Evolutionary conservation across 257 asterid genomes (phyloP).

Genomic region (Verbascum thapsus): DNA sequence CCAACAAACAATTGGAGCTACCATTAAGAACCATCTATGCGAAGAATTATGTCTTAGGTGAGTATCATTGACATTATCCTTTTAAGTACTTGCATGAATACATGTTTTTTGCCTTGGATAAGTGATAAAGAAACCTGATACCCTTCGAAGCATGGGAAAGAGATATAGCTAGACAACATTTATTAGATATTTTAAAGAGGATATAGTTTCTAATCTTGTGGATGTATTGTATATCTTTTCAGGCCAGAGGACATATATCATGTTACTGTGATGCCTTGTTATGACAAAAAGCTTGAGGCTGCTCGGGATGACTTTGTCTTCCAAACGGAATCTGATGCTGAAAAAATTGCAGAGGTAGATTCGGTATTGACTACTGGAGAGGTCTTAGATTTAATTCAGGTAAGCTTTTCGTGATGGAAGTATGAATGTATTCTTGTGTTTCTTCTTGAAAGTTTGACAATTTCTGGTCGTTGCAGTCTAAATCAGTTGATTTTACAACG

Average conservation of each 20-base stretch:
- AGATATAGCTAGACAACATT: constrained; percentile 15
- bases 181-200: constrained; percentile 12
- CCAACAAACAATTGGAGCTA: constrained; percentile 90
- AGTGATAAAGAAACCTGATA: neutral
- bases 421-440: neutral
- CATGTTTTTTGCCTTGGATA: constrained; percentile 17
- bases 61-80: constrained; percentile 21
- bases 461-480: constrained; percentile 58
- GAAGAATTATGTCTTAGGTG: constrained; percentile 67
- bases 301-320: constrained; percentile 87
- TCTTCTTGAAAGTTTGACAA: constrained; percentile 4
- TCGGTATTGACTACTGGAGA: constrained; percentile 97
- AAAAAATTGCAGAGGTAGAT: constrained; percentile 77
- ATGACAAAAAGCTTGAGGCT: constrained; percentile 98
- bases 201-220: constrained; percentile 29
- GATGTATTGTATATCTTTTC: constrained; percentile 32
- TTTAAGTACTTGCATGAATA: neutral
- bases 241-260: constrained; percentile 93
- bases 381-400: constrained; percentile 89
- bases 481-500: constrained; percentile 60
- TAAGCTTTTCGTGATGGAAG: constrained; percentile 27
- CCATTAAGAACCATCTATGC: constrained; percentile 66
- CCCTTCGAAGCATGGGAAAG: neutral
- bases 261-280: constrained; percentile 98
- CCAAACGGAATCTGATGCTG: constrained; percentile 61